A percentile compares a stretch with the other conserved stretches of the same genome.
Evolutionary conservation across 192 early-diverging fungal species (phyloP).

Genomic region (Diversispora eburnea): DNA sequence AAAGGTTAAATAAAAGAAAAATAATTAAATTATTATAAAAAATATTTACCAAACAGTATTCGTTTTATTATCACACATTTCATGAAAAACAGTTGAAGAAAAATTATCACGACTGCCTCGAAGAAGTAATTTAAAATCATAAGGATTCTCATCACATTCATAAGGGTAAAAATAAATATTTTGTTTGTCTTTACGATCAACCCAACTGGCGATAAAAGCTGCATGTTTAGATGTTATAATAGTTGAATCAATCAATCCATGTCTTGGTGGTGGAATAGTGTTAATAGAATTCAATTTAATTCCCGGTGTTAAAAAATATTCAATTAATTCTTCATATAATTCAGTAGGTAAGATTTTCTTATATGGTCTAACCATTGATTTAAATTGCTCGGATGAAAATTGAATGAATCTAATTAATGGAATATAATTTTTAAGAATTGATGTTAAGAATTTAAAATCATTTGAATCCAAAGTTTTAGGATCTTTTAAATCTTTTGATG

Average conservation of each 20-base stretch:
- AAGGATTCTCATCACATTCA: background rate
- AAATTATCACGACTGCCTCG: background rate
- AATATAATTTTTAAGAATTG: constrained; percentile 6
- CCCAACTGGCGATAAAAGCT: background rate
- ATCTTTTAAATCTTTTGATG: background rate
- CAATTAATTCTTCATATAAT: constrained; percentile 6
- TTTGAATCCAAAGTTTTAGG: background rate
- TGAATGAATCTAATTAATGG: constrained; percentile 22
- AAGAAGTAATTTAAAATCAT: background rate
- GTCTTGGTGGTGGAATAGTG: background rate
- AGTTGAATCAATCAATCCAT: background rate
- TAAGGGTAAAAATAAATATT: background rate
- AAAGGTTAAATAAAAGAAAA: too few relatives aligned
- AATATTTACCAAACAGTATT: too few relatives aligned
- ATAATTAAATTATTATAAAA: too few relatives aligned
- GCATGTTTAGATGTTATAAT: background rate
- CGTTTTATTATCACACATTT: background rate
- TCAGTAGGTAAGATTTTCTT: background rate
- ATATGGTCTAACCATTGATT: constrained; percentile 2
- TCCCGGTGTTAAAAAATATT: background rate
- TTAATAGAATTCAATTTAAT: background rate
- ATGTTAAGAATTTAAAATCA: background rate
- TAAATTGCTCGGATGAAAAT: constrained; percentile 12
- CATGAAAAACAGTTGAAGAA: background rate
- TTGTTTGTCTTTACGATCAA: background rate